phyloP scores from a whole-genome alignment of 2,329 filamentous ascomycete species.

The Diplodia sapinea region DNA sequence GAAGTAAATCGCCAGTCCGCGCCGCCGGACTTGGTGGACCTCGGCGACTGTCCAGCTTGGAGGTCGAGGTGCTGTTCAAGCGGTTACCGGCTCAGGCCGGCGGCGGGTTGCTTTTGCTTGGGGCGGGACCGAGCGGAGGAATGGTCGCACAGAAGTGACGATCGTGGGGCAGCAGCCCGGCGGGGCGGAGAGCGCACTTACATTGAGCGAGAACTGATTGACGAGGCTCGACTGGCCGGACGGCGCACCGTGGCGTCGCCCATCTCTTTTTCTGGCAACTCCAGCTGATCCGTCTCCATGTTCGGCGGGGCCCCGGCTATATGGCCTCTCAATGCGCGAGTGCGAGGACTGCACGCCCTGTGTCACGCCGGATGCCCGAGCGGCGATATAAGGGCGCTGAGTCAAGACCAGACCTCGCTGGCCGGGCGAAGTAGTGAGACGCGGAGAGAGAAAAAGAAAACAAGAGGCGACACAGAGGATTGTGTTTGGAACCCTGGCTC shows the following conservation, averaged over 20 bases:
- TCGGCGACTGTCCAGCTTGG: not conserved
- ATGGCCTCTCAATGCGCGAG: not conserved
- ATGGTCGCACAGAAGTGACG: slow-evolving; percentile 19
- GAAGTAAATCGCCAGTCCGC: not conserved
- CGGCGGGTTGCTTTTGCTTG: not conserved
- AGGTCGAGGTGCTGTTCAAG: not conserved
- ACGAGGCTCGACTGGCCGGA: slow-evolving; percentile 21
- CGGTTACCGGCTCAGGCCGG: not conserved
- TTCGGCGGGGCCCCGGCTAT: not conserved
- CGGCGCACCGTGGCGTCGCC: slow-evolving; percentile 22
- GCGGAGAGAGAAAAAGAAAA: too few species aligned
- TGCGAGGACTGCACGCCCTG: slow-evolving; percentile 13
- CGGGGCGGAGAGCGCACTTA: slow-evolving; percentile 22
- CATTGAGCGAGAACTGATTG: slow-evolving; percentile 20
- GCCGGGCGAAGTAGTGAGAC: too few species aligned
- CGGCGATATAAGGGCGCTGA: not conserved
- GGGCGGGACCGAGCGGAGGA: not conserved
- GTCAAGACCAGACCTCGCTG: not conserved
- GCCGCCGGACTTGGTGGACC: not conserved
- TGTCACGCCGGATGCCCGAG: slow-evolving; percentile 19
- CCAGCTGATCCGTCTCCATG: slow-evolving; percentile 21
- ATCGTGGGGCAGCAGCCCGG: not conserved
- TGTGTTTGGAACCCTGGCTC: slow-evolving; percentile 3
- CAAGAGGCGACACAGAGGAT: too few species aligned
- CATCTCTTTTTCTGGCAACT: slow-evolving; percentile 4